Evolutionary conservation across 306 rosid species (phyloP).

Genomic region (Acacia confusa): DNA sequence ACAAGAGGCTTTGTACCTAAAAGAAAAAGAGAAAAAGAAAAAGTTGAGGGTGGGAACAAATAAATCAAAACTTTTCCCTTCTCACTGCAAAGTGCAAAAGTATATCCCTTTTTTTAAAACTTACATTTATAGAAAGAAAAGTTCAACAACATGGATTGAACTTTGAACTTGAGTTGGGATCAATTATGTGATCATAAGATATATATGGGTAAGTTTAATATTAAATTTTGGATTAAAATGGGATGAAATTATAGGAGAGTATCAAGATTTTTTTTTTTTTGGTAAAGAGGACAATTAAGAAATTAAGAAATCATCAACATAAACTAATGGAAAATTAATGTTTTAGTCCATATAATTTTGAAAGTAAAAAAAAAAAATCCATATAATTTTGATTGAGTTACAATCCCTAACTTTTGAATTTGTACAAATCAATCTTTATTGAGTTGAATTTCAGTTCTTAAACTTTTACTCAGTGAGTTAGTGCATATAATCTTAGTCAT

Average conservation of each 20-base stretch:
- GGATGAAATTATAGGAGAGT: background rate
- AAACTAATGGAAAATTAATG: background rate
- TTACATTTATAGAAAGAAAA: background rate
- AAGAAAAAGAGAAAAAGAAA: slow-evolving; percentile 40
- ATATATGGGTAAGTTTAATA: background rate
- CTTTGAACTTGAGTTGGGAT: background rate
- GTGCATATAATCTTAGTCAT: no score
- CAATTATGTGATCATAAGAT: background rate
- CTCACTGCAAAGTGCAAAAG: slow-evolving; percentile 32
- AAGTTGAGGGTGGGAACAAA: slow-evolving; percentile 34
- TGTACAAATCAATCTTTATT: no score
- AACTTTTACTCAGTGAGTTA: no score
- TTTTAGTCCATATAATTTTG: no score
- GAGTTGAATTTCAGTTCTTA: no score
- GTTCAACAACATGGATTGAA: background rate
- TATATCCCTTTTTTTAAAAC: background rate
- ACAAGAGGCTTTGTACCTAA: slow-evolving; percentile 36
- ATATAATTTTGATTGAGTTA: no score
- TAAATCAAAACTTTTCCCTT: slow-evolving; percentile 10
- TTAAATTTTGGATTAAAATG: background rate
- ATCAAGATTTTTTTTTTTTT: background rate
- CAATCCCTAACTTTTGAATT: no score
- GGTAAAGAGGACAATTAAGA: no score
- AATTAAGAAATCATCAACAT: background rate
- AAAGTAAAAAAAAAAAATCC: no score